Evolutionary conservation across 23 red algal species (phyloP).

Genomic region (Pyropia yezoensis): DNA sequence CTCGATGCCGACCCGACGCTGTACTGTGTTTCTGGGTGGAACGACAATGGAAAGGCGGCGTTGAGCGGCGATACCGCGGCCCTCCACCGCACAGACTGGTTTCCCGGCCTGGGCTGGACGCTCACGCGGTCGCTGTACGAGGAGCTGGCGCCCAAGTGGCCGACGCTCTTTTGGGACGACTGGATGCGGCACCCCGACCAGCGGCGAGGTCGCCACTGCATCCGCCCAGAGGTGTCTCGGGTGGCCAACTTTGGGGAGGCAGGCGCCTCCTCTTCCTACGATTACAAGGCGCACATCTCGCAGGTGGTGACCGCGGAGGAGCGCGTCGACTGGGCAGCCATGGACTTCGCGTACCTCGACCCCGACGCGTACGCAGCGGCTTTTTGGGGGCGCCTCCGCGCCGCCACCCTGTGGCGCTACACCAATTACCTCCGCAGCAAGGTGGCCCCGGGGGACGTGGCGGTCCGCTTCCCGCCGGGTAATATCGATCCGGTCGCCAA

Average conservation of each 20-base stretch:
- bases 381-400: slow-evolving; percentile 35
- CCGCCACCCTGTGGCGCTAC: slow-evolving; percentile 18
- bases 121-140: slow-evolving; percentile 30
- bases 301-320: slow-evolving; percentile 12
- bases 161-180: slow-evolving; percentile 54
- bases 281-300: slow-evolving; percentile 40
- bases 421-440: slow-evolving; percentile 43
- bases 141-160: slow-evolving; percentile 44
- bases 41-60: slow-evolving; percentile 32
- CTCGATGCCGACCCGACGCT: slow-evolving; percentile 31
- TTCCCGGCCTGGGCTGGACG: slow-evolving; percentile 67
- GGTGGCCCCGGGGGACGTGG: slow-evolving; percentile 22
- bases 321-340: slow-evolving; percentile 12
- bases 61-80: slow-evolving; percentile 2
- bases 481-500: slow-evolving; percentile 29
- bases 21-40: slow-evolving; percentile 52
- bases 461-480: slow-evolving; percentile 21
- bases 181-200: slow-evolving; percentile 30
- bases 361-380: slow-evolving; percentile 15
- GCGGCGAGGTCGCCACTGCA: slow-evolving; percentile 35
- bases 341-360: slow-evolving; percentile 25
- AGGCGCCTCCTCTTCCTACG: slow-evolving; percentile 34
- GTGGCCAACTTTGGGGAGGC: slow-evolving; percentile 47
- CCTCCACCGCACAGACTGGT: slow-evolving; percentile 62
- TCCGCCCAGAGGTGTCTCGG: slow-evolving; percentile 52